A percentile compares a stretch with the other conserved stretches of the same genome.
Evolutionary conservation across 768 basidiomycete genomes (phyloP).

Genomic region (Boletales sp.): DNA sequence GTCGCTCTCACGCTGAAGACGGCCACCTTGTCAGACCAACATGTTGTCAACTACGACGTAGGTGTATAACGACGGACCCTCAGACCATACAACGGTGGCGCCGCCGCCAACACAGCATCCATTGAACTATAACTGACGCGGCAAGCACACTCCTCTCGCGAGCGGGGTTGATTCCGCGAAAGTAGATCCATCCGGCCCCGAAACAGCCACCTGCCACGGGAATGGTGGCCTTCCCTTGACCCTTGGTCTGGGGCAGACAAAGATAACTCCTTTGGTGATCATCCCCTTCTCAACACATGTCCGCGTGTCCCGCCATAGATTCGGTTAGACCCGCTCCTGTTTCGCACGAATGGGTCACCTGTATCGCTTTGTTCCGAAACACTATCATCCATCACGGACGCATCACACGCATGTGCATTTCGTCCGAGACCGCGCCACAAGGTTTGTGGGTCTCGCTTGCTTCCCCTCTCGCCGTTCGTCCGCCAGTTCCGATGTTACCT

Average conservation of each 20-base stretch:
- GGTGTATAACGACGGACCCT: too few relatives aligned
- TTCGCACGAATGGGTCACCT: slow-evolving; percentile 3
- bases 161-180: not conserved
- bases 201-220: not conserved
- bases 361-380: not conserved
- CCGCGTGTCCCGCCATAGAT: not conserved
- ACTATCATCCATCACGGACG: not conserved
- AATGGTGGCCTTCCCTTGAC: too few relatives aligned
- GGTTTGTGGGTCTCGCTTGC: slow-evolving; percentile 2
- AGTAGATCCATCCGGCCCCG: not conserved
- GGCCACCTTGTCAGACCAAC: too few relatives aligned
- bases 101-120: too few relatives aligned
- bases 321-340: slow-evolving; percentile 4
- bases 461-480: not conserved
- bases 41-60: too few relatives aligned
- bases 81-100: too few relatives aligned
- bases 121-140: not conserved
- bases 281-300: not conserved
- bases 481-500: slow-evolving; percentile 1
- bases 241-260: not conserved
- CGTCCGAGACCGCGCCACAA: slow-evolving; percentile 7
- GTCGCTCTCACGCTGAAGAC: not conserved
- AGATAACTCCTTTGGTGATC: slow-evolving; percentile 1
- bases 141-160: not conserved
- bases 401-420: slow-evolving; percentile 1